Evolutionary conservation across 208 protist genomes (phyloP), one percentile per base, ranked within the genome.

Genomic region (Crithidia brevicula): DNA sequence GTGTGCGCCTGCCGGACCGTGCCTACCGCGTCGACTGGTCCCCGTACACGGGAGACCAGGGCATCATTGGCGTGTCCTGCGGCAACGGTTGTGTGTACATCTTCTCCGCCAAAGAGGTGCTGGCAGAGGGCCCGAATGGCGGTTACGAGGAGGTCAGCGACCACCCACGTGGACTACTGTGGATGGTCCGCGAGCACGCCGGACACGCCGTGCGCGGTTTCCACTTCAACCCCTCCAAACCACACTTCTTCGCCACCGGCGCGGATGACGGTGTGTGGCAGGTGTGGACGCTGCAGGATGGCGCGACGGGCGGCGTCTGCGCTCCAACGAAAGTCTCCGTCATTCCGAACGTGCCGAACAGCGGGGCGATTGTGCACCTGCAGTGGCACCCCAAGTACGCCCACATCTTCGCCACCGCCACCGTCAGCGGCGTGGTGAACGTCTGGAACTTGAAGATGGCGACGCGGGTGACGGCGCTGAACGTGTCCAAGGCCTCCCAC

Each of bases 401-500:
- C 11, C 88, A 98, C 82, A 99, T 99, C 64, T 78, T 99, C 31
- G 98, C 89, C 30, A 98, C 96, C 10, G 91, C 95, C 10, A 86
- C 82, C n/a, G 63, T 87, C 31, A 88, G 87, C 67, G 94, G 96
- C 43, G 69, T 78, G 27, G 92, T 98, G 13, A 89, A 88, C 25
- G 92, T 99, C 43, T 99, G 98, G 97, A 98, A 99, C 85, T 74
- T 99, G 28, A 95, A 93, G 59, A 83, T 71, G 42, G 96, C 93
- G 59, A 78, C 84, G 47, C 78, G 92, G 15, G 85, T 97, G 25
- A 89, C 97, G 22, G 78, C 83, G 50, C 89, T 99, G 62, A 88
- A 74, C 67, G 91, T 98, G 49, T 82, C 77, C 43, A 86, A 82
- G 56, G 77, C 75, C 27, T 75, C 73, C n/a, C 80, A 86, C 49